Evolutionary conservation across 495 filamentous ascomycete genomes (phyloP).

Genomic region (Penicillium odoratum): DNA sequence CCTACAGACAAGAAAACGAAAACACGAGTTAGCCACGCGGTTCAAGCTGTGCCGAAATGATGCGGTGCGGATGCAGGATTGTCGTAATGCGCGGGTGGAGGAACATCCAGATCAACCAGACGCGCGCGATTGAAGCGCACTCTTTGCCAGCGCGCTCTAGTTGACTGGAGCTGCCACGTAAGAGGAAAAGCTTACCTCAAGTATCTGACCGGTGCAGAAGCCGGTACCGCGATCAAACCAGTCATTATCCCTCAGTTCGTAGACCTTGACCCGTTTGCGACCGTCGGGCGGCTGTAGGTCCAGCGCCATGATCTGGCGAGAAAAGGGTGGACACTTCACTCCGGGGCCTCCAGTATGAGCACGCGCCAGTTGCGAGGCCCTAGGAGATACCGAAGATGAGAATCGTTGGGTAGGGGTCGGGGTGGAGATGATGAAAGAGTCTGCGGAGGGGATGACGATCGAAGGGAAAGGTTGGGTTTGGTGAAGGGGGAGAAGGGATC

Average conservation of each 20-base stretch:
- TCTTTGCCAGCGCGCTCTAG: background rate
- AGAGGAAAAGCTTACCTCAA: conserved; percentile 62
- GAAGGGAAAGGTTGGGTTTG: conserved; percentile 10
- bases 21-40: conserved; percentile 7
- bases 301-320: conserved; percentile 73
- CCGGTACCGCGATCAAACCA: conserved; percentile 98
- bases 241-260: conserved; percentile 96
- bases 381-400: conserved; percentile 13
- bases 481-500: conserved; percentile 16
- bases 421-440: conserved; percentile 16
- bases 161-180: conserved; percentile 8
- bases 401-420: conserved; percentile 10
- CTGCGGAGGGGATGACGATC: conserved; percentile 32
- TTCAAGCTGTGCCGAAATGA: background rate
- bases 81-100: conserved; percentile 7
- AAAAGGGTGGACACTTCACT: conserved; percentile 43
- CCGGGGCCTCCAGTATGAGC: conserved; percentile 41
- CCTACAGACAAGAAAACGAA: conserved; percentile 36
- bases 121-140: conserved; percentile 1
- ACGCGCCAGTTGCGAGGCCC: conserved; percentile 41
- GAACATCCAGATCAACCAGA: background rate
- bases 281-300: conserved; percentile 77
- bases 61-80: conserved; percentile 3
- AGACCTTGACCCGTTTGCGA: conserved; percentile 98
- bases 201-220: conserved; percentile 80